phyloP scores from a whole-genome alignment of 164 flowering plant genomes.

The Malania oleifera region DNA sequence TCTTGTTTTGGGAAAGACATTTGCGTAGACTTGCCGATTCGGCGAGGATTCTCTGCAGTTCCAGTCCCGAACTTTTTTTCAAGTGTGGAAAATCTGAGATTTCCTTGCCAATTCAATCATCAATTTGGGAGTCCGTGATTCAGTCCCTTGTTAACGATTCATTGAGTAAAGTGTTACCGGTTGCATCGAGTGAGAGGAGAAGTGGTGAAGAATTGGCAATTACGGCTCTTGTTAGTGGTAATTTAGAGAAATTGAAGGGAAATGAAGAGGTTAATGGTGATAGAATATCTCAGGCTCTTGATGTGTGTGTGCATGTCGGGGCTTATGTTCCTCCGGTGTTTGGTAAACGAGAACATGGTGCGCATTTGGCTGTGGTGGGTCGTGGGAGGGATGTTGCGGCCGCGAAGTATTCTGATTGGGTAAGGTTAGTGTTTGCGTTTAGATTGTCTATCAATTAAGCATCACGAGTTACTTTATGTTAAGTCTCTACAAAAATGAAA shows the following conservation, averaged over 20 bases:
- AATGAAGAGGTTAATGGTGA: conserved; percentile 20
- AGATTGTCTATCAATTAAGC: not conserved
- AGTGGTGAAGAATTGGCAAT: conserved; percentile 57
- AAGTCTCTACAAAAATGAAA: too few relatives aligned
- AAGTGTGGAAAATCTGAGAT: not conserved
- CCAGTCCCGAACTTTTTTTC: conserved; percentile 28
- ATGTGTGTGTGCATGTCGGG: conserved; percentile 62
- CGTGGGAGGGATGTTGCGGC: conserved; percentile 58
- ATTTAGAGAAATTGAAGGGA: conserved; percentile 21
- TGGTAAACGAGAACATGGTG: conserved; percentile 48
- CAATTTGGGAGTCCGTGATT: conserved; percentile 33
- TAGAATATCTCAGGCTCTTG: conserved; percentile 26
- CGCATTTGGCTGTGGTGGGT: conserved; percentile 72
- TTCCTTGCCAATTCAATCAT: not conserved
- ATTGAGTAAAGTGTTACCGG: conserved; percentile 32
- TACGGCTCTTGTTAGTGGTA: conserved; percentile 51
- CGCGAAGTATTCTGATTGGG: conserved; percentile 90
- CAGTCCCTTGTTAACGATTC: conserved; percentile 40
- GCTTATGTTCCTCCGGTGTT: conserved; percentile 50
- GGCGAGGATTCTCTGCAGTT: conserved; percentile 29
- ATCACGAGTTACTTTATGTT: too few relatives aligned
- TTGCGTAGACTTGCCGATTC: conserved; percentile 56
- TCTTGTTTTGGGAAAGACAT: conserved; percentile 82
- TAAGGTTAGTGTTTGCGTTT: conserved; percentile 42
- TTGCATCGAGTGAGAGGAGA: conserved; percentile 31